phyloP scores from a whole-genome alignment of 176 grass and related monocot genomes.

The Ananas comosus region DNA sequence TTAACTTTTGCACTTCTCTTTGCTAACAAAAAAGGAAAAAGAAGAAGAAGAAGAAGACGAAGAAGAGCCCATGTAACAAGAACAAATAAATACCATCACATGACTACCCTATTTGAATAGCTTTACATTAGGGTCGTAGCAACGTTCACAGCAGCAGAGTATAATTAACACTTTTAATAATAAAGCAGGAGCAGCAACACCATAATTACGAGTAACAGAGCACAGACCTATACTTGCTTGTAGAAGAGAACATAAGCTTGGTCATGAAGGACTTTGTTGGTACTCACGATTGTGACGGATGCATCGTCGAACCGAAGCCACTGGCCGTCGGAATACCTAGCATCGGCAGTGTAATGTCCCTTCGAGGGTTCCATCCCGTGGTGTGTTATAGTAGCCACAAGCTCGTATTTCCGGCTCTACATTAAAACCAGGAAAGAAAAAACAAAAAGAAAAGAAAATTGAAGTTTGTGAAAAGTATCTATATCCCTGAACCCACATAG shows the following conservation, averaged over 20 bases:
- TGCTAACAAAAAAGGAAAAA: too few species aligned
- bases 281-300: conserved; percentile 22
- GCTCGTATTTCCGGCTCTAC: conserved; percentile 76
- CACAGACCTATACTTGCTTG: conserved; percentile 45
- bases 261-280: conserved; percentile 63
- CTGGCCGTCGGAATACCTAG: conserved; percentile 39
- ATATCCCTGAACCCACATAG: too few species aligned
- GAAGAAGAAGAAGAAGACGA: too few species aligned
- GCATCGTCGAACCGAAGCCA: conserved; percentile 84
- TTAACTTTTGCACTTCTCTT: too few species aligned
- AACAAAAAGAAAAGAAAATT: neutral
- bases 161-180: neutral
- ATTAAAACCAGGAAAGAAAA: neutral
- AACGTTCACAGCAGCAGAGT: neutral
- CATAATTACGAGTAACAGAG: neutral
- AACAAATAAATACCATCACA: too few species aligned
- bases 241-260: conserved; percentile 88
- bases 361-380: conserved; percentile 56
- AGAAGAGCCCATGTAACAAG: too few species aligned
- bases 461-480: neutral
- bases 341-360: conserved; percentile 79
- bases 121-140: neutral
- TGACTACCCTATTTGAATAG: neutral
- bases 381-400: conserved; percentile 82
- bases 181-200: neutral